Base-by-base conservation (phyloP, 257 asterid genomes). In the Solanum lycopersicoides region DNA sequence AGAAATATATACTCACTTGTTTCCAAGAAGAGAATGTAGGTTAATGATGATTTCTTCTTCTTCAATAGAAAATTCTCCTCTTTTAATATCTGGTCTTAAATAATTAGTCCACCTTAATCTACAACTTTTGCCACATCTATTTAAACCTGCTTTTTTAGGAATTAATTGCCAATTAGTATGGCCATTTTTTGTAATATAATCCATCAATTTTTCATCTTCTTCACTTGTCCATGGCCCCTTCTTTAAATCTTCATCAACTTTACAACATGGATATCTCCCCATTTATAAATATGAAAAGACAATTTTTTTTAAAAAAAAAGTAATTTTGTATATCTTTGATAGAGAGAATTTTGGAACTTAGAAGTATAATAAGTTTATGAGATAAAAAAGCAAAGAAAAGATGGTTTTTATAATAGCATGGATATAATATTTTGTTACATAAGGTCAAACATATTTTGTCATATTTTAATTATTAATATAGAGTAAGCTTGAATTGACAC, bases 51-150 rank as follows among this genome's bases (percentile, higher is more conserved):
- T 75, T 30, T 85, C 75, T 73, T 91, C 91, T 71, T 91, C 91
- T 71, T 91, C 91, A 32, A 47, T 76, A 9, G 93, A 91, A 87
- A 91, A 91, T 53, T 73, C 82, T 37, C 93, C 93, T 79, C 93
- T 86, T 68, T 91, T 91, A 82, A 91, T 89, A 6, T 89, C 90
- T 3, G 93, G 93, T 28, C 88, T 88, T 15, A 91, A 87, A 35
- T 91, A 91, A 80, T 91, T 91, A 28, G 91, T 89, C 93, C 93
- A 91, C 34, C 93, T 84, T 21, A 91, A 83, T 80, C 93, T 83
- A 44, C 93, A 91, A 86, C 93, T 91, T 86, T 91, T 91, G 3
- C 93, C 93, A 35, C 93, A 91, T 53, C 91, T 50, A 23, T 89
- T 91, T 25, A 91, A 69, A 16, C 92, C 91, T 4, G 92, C 90